Percentiles rank a stretch among this genome's conserved stretches.
Conservation (phyloP, 192 early-diverging fungal genomes). For the Rhizophlyctis rosea region DNA sequence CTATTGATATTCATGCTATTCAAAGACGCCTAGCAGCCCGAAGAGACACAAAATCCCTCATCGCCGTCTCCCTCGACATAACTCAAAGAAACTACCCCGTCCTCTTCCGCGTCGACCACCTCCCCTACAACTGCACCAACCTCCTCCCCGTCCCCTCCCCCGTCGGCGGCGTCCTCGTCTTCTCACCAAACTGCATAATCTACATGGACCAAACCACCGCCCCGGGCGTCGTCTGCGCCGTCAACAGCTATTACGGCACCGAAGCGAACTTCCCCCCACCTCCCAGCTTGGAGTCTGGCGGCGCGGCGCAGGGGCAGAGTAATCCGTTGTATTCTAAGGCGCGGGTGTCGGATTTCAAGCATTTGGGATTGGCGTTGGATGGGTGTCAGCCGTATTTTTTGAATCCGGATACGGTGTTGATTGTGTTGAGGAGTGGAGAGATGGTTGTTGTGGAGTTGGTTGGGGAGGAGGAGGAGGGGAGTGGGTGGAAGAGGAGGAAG, state of each 20-base stretch:
- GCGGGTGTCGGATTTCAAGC: conserved; percentile 42
- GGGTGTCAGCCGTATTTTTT: conserved; percentile 62
- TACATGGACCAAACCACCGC: conserved; percentile 80
- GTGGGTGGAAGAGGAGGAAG: conserved; percentile 65
- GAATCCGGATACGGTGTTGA: conserved; percentile 65
- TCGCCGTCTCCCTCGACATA: conserved; percentile 85
- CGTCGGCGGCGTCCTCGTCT: conserved; percentile 79
- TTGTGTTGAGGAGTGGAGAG: conserved; percentile 71
- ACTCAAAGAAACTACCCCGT: conserved; percentile 72
- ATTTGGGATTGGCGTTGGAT: conserved; percentile 70
- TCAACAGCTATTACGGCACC: conserved; percentile 67
- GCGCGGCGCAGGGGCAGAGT: conserved; percentile 20
- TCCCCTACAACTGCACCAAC: conserved; percentile 79
- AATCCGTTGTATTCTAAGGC: conserved; percentile 45
- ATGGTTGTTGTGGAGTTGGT: conserved; percentile 68
- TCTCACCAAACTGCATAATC: conserved; percentile 76
- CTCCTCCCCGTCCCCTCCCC: conserved; percentile 77
- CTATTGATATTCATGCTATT: conserved; percentile 2
- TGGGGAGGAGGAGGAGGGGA: conserved; percentile 48
- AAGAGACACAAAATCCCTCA: conserved; percentile 69
- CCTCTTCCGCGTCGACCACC: conserved; percentile 67
- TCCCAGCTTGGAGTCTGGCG: conserved; percentile 24
- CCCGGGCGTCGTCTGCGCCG: conserved; percentile 67
- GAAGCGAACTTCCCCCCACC: conserved; percentile 38
- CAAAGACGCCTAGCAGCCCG: conserved; percentile 56